Conservation (phyloP, 352 stramenopile genomes). For the Discostella stelligera region DNA sequence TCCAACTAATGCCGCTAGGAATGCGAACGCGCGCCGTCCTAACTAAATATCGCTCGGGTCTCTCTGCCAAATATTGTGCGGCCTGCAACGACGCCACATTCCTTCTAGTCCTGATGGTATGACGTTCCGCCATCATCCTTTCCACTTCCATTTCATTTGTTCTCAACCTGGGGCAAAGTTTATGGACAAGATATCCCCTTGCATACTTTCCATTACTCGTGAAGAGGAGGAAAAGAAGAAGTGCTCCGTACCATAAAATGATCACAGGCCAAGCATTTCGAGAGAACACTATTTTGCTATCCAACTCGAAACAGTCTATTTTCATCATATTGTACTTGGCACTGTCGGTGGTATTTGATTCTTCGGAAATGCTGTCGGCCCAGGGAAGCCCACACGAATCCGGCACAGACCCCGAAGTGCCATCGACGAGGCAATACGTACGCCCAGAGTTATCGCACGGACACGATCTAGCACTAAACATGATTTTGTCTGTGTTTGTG, state of each 20-base stretch:
- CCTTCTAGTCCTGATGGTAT: conserved; percentile 18
- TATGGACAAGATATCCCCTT: conserved; percentile 19
- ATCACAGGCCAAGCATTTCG: conserved; percentile 48
- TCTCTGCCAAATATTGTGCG: conserved; percentile 13
- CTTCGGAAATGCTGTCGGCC: conserved; percentile 2
- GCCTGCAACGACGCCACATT: conserved; percentile 11
- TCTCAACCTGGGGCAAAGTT: conserved; percentile 27
- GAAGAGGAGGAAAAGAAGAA: conserved; percentile 44
- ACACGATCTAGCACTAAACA: conserved; percentile 32
- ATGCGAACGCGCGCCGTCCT: conserved; percentile 20
- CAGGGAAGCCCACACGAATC: conserved; percentile 42
- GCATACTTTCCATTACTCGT: conserved; percentile 46
- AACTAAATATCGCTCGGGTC: conserved; percentile 21
- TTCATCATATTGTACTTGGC: conserved; percentile 6
- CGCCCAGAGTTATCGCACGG: conserved; percentile 25
- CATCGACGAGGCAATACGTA: conserved; percentile 43
- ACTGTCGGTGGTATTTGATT: conserved; percentile 6
- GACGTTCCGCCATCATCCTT: conserved; percentile 29
- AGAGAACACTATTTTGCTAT: conserved; percentile 43
- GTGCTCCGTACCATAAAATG: conserved; percentile 52
- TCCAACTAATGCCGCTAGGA: background rate
- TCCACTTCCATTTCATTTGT: conserved; percentile 38
- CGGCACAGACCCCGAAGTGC: conserved; percentile 7
- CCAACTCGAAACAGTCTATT: conserved; percentile 49
- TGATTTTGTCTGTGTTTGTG: background rate